Evolutionary conservation across 2,329 filamentous ascomycete species (phyloP).

Genomic region (Coniochaeta ligniaria): DNA sequence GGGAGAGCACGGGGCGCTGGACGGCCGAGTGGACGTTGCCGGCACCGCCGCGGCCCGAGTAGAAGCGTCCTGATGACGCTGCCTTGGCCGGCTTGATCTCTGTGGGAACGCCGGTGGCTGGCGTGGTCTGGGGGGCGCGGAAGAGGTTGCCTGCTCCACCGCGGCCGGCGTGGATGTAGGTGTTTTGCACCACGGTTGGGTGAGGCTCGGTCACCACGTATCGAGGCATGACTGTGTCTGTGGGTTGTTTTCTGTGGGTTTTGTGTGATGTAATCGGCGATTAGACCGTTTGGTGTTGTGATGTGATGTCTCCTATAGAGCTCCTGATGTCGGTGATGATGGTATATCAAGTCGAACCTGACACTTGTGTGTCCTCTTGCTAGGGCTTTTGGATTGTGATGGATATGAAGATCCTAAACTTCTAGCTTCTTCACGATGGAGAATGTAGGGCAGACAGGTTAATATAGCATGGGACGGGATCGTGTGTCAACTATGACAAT

Average conservation of each 20-base stretch:
- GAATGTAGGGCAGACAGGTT: not conserved
- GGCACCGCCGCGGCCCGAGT: slow-evolving; percentile 59
- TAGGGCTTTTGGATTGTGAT: not conserved
- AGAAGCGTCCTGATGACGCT: slow-evolving; percentile 43
- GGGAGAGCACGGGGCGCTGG: slow-evolving; percentile 53
- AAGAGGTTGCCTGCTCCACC: slow-evolving; percentile 51
- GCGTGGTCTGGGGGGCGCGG: slow-evolving; percentile 34
- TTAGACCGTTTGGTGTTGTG: not conserved
- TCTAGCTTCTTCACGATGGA: slow-evolving; percentile 1
- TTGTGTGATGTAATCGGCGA: slow-evolving; percentile 4
- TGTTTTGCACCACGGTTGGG: slow-evolving; percentile 36
- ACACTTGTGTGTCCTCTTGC: not conserved
- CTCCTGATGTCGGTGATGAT: not conserved
- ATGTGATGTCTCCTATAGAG: not conserved
- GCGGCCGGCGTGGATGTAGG: slow-evolving; percentile 45
- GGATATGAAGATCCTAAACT: not conserved
- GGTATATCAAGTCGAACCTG: not conserved
- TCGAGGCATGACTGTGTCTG: slow-evolving; percentile 24
- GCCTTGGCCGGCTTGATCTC: slow-evolving; percentile 32
- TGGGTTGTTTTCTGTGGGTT: slow-evolving; percentile 4
- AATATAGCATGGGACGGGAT: not conserved
- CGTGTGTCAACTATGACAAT: slow-evolving; percentile 1
- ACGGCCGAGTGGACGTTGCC: slow-evolving; percentile 51
- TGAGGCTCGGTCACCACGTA: slow-evolving; percentile 42
- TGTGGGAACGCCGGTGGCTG: slow-evolving; percentile 44